Evolutionary conservation across 2,329 filamentous ascomycete genomes (phyloP), one percentile per base, ranked within the genome.

Genomic region (Didymella exigua): DNA sequence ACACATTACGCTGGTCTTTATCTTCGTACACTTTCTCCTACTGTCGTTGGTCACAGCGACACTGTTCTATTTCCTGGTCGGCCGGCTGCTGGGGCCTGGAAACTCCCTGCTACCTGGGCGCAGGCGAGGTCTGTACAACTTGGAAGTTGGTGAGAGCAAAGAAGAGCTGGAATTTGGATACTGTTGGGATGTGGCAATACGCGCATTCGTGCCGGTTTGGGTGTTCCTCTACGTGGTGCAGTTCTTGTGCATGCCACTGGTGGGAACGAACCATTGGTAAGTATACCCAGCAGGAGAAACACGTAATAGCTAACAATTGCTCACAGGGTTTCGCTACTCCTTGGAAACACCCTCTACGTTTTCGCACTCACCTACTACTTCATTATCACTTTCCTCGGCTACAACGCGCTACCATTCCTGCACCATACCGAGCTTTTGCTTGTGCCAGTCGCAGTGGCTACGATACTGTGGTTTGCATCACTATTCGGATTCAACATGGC

Each of bases 101-200:
- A 79, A 83, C 29, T 78, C 79, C 3, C 78, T 82, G 16, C 62
- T 82, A 60, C 78, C 81, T 5, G 78, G 81, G 27, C 75, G 81
- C 54, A 76, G 82, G 67, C 72, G 83, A 66, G 85, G 86, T 2
- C 72, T 88, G 6, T 87, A 88, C 65, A 70, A 73, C 24, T 78
- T 81, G 5, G 82, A 84, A 49, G 80, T 82, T 0, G 76, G 76
- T 4, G 79, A 78, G 10, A 60, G 59, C 6, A 70, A 66, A 19
- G 85, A 88, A 49, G 83, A 83, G 56, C 72, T 89, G 58, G 86
- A 89, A 67, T 89, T 89, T 74, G 86, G 86, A 48, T 89, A 89
- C 69, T 89, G 86, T 71, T 89, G 88, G 74, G 86, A 89, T 76
- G 86, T 87, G 18, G 83, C 84, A 0, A 89, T 87, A 33, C 79